Evolutionary conservation across 345 rosid species (phyloP), one percentile per base, ranked within the genome.

Genomic region (Cardamine chenopodiifolia): DNA sequence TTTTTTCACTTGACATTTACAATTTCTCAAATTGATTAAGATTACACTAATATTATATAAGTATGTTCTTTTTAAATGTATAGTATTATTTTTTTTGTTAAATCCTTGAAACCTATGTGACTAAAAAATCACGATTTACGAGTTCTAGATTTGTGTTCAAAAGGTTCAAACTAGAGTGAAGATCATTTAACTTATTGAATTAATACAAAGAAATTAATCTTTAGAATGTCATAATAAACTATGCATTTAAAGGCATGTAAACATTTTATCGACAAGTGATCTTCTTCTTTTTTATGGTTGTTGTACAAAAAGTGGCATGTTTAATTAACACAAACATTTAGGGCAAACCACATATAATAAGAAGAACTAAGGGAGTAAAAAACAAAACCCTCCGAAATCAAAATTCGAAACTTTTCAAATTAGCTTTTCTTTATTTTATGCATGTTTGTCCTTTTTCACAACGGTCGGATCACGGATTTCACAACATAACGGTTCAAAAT

Each of bases 381-480:
- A 74, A 37, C 2, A 37, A 64, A 47, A 68, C 20, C 18, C 1
- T 15, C 1, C 1, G 6, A 39, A 47, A 61, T 15, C 10, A 22
- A 56, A 66, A 59, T 70, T 77, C 71, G 52, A 77, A 77, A 56
- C 12, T 26, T 77, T 77, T 70, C 71, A 70, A 77, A 47, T 55
- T 35, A 9, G 20, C 50, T 50, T 50, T 71, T 55, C 15, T 56
- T 62, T 63, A 44, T 54, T 57, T 48, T 14, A 17, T n/a, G 37
- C 48, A 66, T 71, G 47, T 64, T 71, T 77, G 77, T 71, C 72
- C 53, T 70, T 77, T 67, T 58, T 50, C 75, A 22, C 81, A 77
- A 77, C 81, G 81, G 81, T 77, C 76, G 80, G 80, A 77, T 77
- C 72, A 77, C 80, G 80, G 76, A 77, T 65, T 49, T 31, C 9